Evolutionary conservation across 805 yeast species (phyloP).

Genomic region (Zygotorulaspora florentina): DNA sequence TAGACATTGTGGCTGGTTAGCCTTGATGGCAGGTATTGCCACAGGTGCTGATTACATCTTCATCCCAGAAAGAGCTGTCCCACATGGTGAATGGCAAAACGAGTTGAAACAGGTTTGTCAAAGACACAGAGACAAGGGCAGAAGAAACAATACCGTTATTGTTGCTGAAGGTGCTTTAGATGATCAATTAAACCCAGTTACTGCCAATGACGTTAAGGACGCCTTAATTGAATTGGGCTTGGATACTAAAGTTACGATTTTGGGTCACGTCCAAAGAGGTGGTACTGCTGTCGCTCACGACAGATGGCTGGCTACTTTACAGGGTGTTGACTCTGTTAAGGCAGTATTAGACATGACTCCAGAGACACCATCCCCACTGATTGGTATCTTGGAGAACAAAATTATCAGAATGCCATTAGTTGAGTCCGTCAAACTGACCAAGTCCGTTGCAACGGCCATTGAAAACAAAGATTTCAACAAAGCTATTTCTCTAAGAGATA

Average conservation of each 20-base stretch:
- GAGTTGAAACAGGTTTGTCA: conserved; percentile 70
- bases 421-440: conserved; percentile 84
- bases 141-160: conserved; percentile 91
- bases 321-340: conserved; percentile 95
- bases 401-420: conserved; percentile 79
- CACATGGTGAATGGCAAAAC: conserved; percentile 68
- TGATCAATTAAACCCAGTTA: conserved; percentile 70
- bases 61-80: conserved; percentile 91
- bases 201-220: conserved; percentile 74
- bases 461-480: conserved; percentile 70
- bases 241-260: conserved; percentile 90
- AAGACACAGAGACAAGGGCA: conserved; percentile 81
- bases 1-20: conserved; percentile 98
- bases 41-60: conserved; percentile 93
- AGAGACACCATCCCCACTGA: conserved; percentile 89
- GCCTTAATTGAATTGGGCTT: conserved; percentile 80
- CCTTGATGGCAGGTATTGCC: conserved; percentile 94
- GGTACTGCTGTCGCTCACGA: conserved; percentile 97
- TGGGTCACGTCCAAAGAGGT: conserved; percentile 98
- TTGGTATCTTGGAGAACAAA: conserved; percentile 83
- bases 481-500: conserved; percentile 83
- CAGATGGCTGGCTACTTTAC: conserved; percentile 85
- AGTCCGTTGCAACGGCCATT: conserved; percentile 88
- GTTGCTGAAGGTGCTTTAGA: conserved; percentile 98
- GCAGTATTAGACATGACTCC: conserved; percentile 89